A percentile compares a stretch with the other conserved stretches of the same genome.
These are phyloP conservation scores for Candida parachauliodes DNA, from an alignment of 805 yeast genomes.

Conservation along the genomic window DNA sequence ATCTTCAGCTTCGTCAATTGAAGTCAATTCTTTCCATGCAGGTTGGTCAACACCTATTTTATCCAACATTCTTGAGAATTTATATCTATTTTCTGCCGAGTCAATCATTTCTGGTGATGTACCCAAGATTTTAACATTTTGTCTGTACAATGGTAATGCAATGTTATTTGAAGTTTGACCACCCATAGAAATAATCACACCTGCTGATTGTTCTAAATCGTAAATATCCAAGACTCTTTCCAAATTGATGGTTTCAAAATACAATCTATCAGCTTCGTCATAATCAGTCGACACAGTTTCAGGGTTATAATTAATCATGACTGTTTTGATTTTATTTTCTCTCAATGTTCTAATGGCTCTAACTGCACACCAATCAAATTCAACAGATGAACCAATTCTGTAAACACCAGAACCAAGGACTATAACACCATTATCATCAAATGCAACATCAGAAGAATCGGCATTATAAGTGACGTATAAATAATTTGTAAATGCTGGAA, in stretches of 20 bases:
- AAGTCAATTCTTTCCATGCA: conserved; percentile 97
- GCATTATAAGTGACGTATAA: conserved; percentile 94
- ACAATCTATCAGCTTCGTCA: conserved; percentile 95
- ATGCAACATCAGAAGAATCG: conserved; percentile 78
- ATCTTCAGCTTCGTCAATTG: conserved; percentile 85
- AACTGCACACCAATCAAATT: conserved; percentile 99
- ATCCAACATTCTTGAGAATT: conserved; percentile 96
- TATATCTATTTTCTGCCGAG: conserved; percentile 96
- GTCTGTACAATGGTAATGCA: conserved; percentile 88
- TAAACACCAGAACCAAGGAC: conserved; percentile 98
- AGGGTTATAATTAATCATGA: conserved; percentile 97
- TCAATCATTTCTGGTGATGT: conserved; percentile 98
- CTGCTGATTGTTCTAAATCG: conserved; percentile 83
- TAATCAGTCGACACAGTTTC: conserved; percentile 99
- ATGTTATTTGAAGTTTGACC: conserved; percentile 98
- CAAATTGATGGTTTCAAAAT: conserved; percentile 90
- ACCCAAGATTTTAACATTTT: conserved; percentile 92
- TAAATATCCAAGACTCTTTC: conserved; percentile 95
- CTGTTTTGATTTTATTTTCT: conserved; percentile 79
- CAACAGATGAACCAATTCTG: conserved; percentile 98
- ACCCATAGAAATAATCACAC: conserved; percentile 97
- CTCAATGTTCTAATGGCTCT: conserved; percentile 93
- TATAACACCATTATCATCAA: conserved; percentile 90
- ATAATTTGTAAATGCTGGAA: conserved; percentile 95
- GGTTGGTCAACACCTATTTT: conserved; percentile 97